Conservation (phyloP, 1,139 yeast species). For the Candida smagusa region DNA sequence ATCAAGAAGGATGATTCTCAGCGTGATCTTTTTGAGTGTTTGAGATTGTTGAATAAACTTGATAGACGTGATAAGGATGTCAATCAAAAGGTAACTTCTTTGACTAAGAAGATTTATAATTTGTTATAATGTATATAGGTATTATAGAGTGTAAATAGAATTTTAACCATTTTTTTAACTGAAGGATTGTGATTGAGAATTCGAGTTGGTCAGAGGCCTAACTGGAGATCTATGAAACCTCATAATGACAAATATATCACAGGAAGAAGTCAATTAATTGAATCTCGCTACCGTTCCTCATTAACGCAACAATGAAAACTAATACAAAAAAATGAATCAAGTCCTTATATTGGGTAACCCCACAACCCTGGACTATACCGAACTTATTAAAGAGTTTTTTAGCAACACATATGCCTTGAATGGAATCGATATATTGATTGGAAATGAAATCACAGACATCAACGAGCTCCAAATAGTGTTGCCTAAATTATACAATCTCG, state of each 20-base stretch:
- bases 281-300: too few species aligned
- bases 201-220: too few species aligned
- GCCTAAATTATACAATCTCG: conserved; percentile 23
- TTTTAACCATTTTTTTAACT: not conserved
- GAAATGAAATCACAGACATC: conserved; percentile 15
- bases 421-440: conserved; percentile 25
- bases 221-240: too few species aligned
- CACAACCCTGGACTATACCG: conserved; percentile 19
- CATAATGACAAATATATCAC: too few species aligned
- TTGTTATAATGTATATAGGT: conserved; percentile 1
- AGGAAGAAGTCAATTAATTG: too few species aligned
- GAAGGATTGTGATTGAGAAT: too few species aligned
- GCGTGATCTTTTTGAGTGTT: conserved; percentile 5
- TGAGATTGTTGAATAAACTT: conserved; percentile 6
- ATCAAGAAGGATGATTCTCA: conserved; percentile 6
- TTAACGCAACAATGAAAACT: too few species aligned
- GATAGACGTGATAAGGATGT: conserved; percentile 6
- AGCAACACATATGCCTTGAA: conserved; percentile 5
- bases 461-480: conserved; percentile 24
- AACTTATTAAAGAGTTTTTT: conserved; percentile 19
- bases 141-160: not conserved
- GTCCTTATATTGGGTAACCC: conserved; percentile 27
- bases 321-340: conserved; percentile 13
- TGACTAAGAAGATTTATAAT: conserved; percentile 7
- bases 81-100: conserved; percentile 9